phyloP scores from a whole-genome alignment of 805 yeast species.

The Monosporozyma aquatica region DNA sequence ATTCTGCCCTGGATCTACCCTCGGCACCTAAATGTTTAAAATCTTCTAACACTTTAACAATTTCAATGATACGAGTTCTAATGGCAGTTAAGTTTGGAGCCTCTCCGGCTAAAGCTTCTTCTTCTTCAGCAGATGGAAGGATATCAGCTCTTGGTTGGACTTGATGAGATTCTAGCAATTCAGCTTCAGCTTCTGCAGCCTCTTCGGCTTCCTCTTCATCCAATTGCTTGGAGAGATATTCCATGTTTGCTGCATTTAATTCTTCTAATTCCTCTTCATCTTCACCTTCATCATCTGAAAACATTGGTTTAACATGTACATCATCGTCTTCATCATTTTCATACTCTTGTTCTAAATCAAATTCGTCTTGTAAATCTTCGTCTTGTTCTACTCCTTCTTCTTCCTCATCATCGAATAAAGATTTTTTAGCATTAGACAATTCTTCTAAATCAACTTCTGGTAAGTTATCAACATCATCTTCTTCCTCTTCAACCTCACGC shows the following conservation, averaged over 20 bases:
- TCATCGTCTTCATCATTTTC: constrained; percentile 34
- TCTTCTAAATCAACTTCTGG: constrained; percentile 66
- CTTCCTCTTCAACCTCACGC: constrained; percentile 27
- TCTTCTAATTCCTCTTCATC: constrained; percentile 57
- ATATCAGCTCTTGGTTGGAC: constrained; percentile 68
- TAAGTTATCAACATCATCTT: too few relatives aligned
- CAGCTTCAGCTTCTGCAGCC: constrained; percentile 55
- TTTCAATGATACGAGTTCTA: constrained; percentile 91
- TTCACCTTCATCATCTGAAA: constrained; percentile 66
- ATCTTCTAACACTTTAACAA: constrained; percentile 88
- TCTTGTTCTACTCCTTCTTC: constrained; percentile 10
- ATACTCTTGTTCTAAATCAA: constrained; percentile 53
- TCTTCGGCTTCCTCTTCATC: constrained; percentile 53
- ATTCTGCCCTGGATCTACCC: constrained; percentile 79
- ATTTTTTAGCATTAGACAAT: constrained; percentile 57
- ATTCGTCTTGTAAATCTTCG: constrained; percentile 35
- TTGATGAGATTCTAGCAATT: constrained; percentile 47
- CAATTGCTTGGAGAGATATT: constrained; percentile 57
- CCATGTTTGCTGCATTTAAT: constrained; percentile 76
- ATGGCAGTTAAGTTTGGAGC: constrained; percentile 73
- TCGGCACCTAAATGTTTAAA: constrained; percentile 75
- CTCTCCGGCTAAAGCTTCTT: constrained; percentile 41
- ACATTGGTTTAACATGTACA: constrained; percentile 51
- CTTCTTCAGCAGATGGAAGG: constrained; percentile 63
- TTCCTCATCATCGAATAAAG: constrained; percentile 54